Base-by-base conservation (phyloP, 257 asterid species). In the Mitragyna speciosa region DNA sequence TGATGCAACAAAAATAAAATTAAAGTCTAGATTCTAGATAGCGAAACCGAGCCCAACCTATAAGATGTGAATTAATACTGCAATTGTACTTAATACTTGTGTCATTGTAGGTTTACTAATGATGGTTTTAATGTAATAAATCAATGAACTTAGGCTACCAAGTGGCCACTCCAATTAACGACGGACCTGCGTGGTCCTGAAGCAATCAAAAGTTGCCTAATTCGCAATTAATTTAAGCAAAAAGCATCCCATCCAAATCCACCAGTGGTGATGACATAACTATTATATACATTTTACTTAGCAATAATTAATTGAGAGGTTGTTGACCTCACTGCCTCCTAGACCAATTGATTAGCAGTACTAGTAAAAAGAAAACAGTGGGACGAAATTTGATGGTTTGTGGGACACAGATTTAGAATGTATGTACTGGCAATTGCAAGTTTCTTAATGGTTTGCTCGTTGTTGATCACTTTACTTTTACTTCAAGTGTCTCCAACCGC, bases 331-430 rank as follows among this genome's bases (percentile, higher is more conserved):
- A 8, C 24, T 10, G 74, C 24, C 45, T 19, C 28, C 24, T 17
- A 63, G 22, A 39, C 12, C 20, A 49, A 24, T n/a, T 33, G 8
- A 30, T 16, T 5, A 58, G 16, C 7, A 26, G 41, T 4, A 61
- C 6, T 74, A 24, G n/a, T 26, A 4, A 16, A 66, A 14, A 52
- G 68, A 20, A 65, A 49, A 77, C 54, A 75, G 73, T 78, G 79
- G 85, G n/a, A 69, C 61, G 16, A 41, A 5, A 22, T 78, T 81
- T 84, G 81, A 74, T 84, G 87, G 85, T 79, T 79, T 79, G 80
- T 66, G 85, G 88, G 88, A 67, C 82, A 75, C 74, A 17, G 64
- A 48, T 84, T 81, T 43, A 41, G 47, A 51, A 61, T 49, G 36
- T n/a, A 67, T 59, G 47, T 11, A 12, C 33, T 49, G 12, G 52